Percentiles rank a stretch among this genome's conserved stretches.
Conservation (phyloP, 2,329 filamentous ascomycete genomes). For the Colletotrichum cereale region DNA sequence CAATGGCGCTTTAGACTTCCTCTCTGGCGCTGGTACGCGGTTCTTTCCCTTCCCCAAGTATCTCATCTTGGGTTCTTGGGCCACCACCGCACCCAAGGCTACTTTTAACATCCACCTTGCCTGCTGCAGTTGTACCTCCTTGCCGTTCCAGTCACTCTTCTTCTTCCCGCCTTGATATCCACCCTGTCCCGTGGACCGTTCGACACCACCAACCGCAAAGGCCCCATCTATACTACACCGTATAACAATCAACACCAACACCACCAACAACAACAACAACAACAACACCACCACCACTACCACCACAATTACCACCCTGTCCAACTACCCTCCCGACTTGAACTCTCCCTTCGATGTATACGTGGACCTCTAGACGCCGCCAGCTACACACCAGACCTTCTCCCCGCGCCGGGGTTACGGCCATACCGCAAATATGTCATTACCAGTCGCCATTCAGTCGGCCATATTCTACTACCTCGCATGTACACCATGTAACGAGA, state of each 20-base stretch:
- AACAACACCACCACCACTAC: constrained; percentile 28
- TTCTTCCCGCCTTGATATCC: constrained; percentile 12
- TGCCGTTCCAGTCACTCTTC: constrained; percentile 21
- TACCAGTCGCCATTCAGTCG: constrained; percentile 76
- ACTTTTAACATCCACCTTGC: constrained; percentile 21
- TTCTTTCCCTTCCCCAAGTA: constrained; percentile 19
- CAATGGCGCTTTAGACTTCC: constrained; percentile 40
- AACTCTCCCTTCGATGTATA: constrained; percentile 32
- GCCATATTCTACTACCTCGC: constrained; percentile 83
- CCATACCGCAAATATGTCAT: constrained; percentile 52
- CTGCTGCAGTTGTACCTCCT: not conserved
- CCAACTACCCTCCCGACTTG: not conserved
- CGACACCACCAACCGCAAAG: constrained; percentile 17
- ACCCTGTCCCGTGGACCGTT: constrained; percentile 9
- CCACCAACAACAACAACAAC: constrained; percentile 21
- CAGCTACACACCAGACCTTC: constrained; percentile 17
- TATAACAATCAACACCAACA: constrained; percentile 28
- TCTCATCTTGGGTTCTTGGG: constrained; percentile 5
- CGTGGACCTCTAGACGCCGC: constrained; percentile 17
- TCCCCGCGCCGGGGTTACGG: constrained; percentile 32
- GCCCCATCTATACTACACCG: constrained; percentile 26
- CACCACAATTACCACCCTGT: constrained; percentile 34
- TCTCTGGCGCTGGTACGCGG: constrained; percentile 33
- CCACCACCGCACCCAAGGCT: constrained; percentile 4
- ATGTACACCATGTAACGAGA: constrained; percentile 82